Base-by-base conservation (phyloP, 768 basidiomycete genomes). In the Sarcomyxa edulis region DNA sequence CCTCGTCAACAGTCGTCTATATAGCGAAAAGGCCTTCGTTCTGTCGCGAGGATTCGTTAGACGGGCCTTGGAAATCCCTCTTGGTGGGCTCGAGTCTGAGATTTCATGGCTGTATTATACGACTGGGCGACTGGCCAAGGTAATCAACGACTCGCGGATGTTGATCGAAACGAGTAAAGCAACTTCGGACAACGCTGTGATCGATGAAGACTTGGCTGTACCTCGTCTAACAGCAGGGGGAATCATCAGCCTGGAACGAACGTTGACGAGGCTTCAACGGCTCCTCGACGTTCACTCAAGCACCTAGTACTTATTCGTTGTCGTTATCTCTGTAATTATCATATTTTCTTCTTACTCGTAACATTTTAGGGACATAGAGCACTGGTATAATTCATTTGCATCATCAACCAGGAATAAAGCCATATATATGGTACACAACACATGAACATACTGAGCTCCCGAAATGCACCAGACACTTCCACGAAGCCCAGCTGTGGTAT, bases 11-110 rank as follows among this genome's bases (percentile, higher is more conserved):
- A 93, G 91, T 51, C 89, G 92, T 30, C 60, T 95, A 9, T 95
- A 96, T 65, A 93, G 73, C 56, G 93, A 96, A 62, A 93, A 93
- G 57, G 91, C 90, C 4, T 94, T 86, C 49, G 88, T 94, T 26
- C 71, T 95, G 27, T 91, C 92, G 8, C 74, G 92, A 21, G 87
- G 83, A 6, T 96, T 95, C 54, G 80, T 94, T 34, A 81, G 84
- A n/a, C 81, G 87, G 12, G 92, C 92, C 9, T 76, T 94, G 20
- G 86, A 90, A 61, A 66, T 82, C 19, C 88, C 90, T 15, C 74
- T 80, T 4, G 72, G 78, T 25, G 74, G 79, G 6, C 62, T 96
- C 19, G 82, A 84, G 43, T 48, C 63, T 4, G 93, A 93, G 59
- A 72, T 96, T 39, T 62, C 60, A 15, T 79, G 81, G 71, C 61